Evolutionary conservation across 2,329 filamentous ascomycete species (phyloP), one percentile per base, ranked within the genome.

Genomic region (Botrytis fragariae): DNA sequence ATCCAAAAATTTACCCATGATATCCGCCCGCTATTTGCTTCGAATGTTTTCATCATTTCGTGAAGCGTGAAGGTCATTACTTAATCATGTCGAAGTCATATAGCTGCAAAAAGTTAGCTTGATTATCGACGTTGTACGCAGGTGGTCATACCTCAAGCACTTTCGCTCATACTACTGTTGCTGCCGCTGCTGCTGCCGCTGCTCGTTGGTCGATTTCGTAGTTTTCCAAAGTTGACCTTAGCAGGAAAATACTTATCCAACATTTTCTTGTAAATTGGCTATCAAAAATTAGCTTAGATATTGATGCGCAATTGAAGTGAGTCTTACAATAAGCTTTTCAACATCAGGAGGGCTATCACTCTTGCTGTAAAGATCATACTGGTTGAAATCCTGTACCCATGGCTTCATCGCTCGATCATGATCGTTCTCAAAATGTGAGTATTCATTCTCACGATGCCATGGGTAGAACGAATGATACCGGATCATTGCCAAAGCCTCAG

Each of bases 281-380:
- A 74, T n/a, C 29, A 20, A 25, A 9, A 51, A 74, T 77, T 71
- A 77, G 76, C 42, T 51, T 67, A 14, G 3, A 3, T 42, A 10
- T 57, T 44, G 22, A 25, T 42, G 51, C 8, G 75, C 29, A 48
- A 35, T 22, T 16, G 25, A 4, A 12, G 70, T 44, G 5, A n/a
- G 74, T 78, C 84, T 77, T 78, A 88, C 87, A 87, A 95, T 97
- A 73, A 97, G 85, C 79, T 93, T 89, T 80, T 94, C 91, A 0
- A 91, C 88, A 73, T 88, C 90, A 1, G 93, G 94, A 35, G 94
- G 86, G 37, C 89, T 92, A 79, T 97, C 94, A 78, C 91, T 94
- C 90, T 97, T 97, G 85, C 92, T 95, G 85, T 97, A 97, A 70
- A 97, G 81, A 81, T 97, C 94, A 79, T 97, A 97, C 0, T 94